Percentiles rank a stretch among this genome's conserved stretches.
Conservation (phyloP, 257 asterid species). For the Cynanchum wilfordii region DNA sequence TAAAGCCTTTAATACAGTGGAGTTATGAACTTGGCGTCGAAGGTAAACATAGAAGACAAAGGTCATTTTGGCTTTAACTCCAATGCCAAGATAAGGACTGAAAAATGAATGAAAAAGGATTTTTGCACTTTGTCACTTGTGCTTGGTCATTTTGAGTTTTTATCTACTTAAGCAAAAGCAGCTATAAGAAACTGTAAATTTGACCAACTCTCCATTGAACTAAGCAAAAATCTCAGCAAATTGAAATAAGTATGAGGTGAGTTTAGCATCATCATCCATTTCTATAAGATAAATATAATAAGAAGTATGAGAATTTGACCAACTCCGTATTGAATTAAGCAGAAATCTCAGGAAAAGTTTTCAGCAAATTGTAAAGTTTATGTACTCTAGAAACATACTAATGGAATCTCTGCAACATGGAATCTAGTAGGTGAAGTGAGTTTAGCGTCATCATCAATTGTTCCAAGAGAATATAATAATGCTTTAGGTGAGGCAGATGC, state of each 20-base stretch:
- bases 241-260: too few species aligned
- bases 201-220: too few species aligned
- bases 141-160: neutral
- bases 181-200: too few species aligned
- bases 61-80: neutral
- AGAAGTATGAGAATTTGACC: neutral
- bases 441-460: conserved; percentile 85
- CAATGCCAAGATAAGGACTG: neutral
- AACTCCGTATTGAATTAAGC: neutral
- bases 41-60: neutral
- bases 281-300: too few species aligned
- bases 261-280: too few species aligned
- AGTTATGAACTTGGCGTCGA: neutral
- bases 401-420: conserved; percentile 94
- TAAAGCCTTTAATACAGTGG: neutral
- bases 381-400: conserved; percentile 39
- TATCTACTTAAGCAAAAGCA: neutral
- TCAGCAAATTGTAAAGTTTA: conserved; percentile 8
- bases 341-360: conserved; percentile 8
- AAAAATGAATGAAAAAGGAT: neutral
- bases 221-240: too few species aligned
- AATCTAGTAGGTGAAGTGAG: conserved; percentile 90
- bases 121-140: neutral
- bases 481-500: conserved; percentile 95
- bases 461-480: conserved; percentile 82